These are phyloP conservation scores for Tulasnella sp. DNA, from an alignment of 768 basidiomycete genomes.

Conservation along the genomic window DNA sequence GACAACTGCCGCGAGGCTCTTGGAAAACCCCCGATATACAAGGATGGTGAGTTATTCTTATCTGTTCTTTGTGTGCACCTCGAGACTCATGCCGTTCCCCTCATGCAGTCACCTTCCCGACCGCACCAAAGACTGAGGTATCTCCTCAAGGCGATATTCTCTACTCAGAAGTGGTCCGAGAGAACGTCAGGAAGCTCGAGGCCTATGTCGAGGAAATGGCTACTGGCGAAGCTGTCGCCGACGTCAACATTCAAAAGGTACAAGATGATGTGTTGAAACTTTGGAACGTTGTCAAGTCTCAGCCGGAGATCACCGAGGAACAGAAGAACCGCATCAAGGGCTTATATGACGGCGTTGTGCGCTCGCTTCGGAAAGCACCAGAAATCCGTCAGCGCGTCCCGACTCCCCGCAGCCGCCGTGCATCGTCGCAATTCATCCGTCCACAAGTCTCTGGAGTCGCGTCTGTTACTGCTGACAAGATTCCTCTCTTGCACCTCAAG, in stretches of 20 bases:
- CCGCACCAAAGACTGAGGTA: constrained; percentile 91
- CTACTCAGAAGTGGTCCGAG: constrained; percentile 88
- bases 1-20: constrained; percentile 85
- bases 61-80: not conserved
- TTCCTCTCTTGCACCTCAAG: constrained; percentile 92
- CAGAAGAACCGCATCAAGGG: constrained; percentile 94
- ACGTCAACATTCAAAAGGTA: constrained; percentile 92
- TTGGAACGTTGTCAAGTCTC: constrained; percentile 94
- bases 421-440: constrained; percentile 94
- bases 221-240: constrained; percentile 75
- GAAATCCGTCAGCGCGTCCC: constrained; percentile 42
- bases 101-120: constrained; percentile 83
- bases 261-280: constrained; percentile 94
- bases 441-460: constrained; percentile 59
- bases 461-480: constrained; percentile 67
- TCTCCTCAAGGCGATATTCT: constrained; percentile 89
- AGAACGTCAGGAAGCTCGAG: constrained; percentile 94
- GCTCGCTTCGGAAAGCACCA: constrained; percentile 72
- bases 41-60: constrained; percentile 62
- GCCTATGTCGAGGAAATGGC: constrained; percentile 99
- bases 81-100: not conserved
- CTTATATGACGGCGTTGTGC: constrained; percentile 92
- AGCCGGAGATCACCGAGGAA: constrained; percentile 92
- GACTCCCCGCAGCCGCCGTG: constrained; percentile 60
- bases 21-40: constrained; percentile 78